These are phyloP conservation scores for Pyrenula massariospora DNA, from an alignment of 495 filamentous ascomycete genomes.

Conservation along the genomic window DNA sequence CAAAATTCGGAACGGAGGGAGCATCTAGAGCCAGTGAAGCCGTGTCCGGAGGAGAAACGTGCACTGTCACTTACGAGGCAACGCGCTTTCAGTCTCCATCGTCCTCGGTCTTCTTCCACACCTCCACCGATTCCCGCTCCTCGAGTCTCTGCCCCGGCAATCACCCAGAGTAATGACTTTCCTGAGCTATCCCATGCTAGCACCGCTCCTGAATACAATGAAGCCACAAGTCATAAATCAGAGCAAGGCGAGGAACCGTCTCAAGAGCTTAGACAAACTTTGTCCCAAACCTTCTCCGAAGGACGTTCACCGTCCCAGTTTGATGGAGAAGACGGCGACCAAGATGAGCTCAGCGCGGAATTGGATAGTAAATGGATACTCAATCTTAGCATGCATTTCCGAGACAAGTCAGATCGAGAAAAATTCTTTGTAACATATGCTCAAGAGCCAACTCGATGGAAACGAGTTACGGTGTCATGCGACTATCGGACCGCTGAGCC, in stretches of 20 bases:
- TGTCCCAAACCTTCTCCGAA: background rate
- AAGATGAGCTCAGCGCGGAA: conserved; percentile 61
- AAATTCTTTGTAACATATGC: conserved; percentile 98
- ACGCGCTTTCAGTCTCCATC: conserved; percentile 32
- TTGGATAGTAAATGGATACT: conserved; percentile 87
- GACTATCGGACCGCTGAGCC: conserved; percentile 77
- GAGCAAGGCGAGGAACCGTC: background rate
- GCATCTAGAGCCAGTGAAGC: conserved; percentile 51
- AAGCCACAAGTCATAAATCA: background rate
- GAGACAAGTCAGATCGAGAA: conserved; percentile 85
- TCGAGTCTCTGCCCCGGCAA: conserved; percentile 30
- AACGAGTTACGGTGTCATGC: conserved; percentile 82
- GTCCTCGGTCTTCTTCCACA: conserved; percentile 24
- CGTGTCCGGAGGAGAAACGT: conserved; percentile 50
- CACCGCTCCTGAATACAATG: background rate
- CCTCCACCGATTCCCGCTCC: conserved; percentile 23
- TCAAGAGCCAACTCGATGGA: conserved; percentile 65
- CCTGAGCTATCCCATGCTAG: background rate
- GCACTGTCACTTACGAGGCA: conserved; percentile 64
- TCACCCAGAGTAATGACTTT: background rate
- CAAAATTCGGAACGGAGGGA: conserved; percentile 71
- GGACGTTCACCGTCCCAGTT: background rate
- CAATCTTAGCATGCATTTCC: conserved; percentile 97
- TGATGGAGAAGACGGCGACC: conserved; percentile 12
- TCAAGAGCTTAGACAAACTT: background rate